Evolutionary conservation across 164 flowering plant genomes (phyloP).

Genomic region (Annona cherimola): DNA sequence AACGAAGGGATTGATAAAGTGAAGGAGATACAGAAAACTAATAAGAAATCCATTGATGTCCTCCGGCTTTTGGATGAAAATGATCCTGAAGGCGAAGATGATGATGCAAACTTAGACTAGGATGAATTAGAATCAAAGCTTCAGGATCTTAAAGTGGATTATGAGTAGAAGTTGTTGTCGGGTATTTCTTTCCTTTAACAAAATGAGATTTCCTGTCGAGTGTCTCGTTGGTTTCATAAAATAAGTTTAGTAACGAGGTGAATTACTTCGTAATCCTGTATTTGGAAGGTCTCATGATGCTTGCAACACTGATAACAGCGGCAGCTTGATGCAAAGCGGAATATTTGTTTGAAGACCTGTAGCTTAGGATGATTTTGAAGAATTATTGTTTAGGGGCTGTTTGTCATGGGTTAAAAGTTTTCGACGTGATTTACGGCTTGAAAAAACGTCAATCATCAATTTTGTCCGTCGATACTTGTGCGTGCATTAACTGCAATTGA

Average conservation of each 20-base stretch:
- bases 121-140: conserved; percentile 49
- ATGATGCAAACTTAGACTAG: conserved; percentile 17
- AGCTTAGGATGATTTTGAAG: neutral
- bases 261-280: neutral
- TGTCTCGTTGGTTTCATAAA: neutral
- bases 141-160: conserved; percentile 41
- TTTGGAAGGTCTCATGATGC: neutral
- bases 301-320: neutral
- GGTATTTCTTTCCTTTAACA: neutral
- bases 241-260: neutral
- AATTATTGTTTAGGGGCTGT: no score
- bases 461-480: no score
- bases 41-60: conserved; percentile 35
- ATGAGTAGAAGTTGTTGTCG: conserved; percentile 12
- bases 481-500: no score
- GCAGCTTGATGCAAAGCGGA: neutral
- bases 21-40: conserved; percentile 40
- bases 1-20: conserved; percentile 85
- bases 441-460: no score
- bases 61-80: conserved; percentile 85
- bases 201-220: no score
- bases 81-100: conserved; percentile 69
- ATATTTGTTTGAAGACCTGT: neutral
- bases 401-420: no score
- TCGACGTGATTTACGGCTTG: no score